Evolutionary conservation across 768 basidiomycete species (phyloP).

Genomic region (Mycena venus): DNA sequence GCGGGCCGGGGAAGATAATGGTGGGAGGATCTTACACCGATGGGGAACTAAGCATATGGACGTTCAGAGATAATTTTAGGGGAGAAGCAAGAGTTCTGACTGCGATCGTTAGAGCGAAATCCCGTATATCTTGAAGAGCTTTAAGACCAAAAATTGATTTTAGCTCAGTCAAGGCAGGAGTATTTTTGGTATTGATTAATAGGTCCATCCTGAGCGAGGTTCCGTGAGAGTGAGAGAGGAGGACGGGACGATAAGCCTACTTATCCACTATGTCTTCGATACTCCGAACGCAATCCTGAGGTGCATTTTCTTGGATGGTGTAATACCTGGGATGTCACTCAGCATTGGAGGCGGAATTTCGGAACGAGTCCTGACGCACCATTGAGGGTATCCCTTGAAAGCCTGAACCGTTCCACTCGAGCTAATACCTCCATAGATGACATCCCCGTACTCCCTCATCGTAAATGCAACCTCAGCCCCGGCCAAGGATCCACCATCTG

Average conservation of each 20-base stretch:
- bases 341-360: background rate
- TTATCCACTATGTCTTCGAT: slow-evolving; percentile 28
- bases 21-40: slow-evolving; percentile 27
- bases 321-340: slow-evolving; percentile 22
- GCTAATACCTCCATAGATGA: slow-evolving; percentile 28
- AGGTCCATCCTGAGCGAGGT: slow-evolving; percentile 21
- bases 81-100: slow-evolving; percentile 10
- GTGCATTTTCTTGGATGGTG: slow-evolving; percentile 25
- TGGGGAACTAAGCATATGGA: slow-evolving; percentile 24
- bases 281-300: slow-evolving; percentile 21
- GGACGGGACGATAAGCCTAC: background rate
- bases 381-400: slow-evolving; percentile 21
- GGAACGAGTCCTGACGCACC: slow-evolving; percentile 7
- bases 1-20: background rate
- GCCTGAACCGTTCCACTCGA: slow-evolving; percentile 25
- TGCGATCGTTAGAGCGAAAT: slow-evolving; percentile 22
- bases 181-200: slow-evolving; percentile 23
- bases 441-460: slow-evolving; percentile 13
- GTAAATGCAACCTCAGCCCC: slow-evolving; percentile 25
- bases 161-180: slow-evolving; percentile 4
- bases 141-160: slow-evolving; percentile 22
- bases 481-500: slow-evolving; percentile 26
- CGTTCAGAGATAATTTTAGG: slow-evolving; percentile 19
- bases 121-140: slow-evolving; percentile 22
- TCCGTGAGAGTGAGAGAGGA: background rate